Conservation (phyloP, 1,284 basidiomycete species). For the Naganishia sp. region DNA sequence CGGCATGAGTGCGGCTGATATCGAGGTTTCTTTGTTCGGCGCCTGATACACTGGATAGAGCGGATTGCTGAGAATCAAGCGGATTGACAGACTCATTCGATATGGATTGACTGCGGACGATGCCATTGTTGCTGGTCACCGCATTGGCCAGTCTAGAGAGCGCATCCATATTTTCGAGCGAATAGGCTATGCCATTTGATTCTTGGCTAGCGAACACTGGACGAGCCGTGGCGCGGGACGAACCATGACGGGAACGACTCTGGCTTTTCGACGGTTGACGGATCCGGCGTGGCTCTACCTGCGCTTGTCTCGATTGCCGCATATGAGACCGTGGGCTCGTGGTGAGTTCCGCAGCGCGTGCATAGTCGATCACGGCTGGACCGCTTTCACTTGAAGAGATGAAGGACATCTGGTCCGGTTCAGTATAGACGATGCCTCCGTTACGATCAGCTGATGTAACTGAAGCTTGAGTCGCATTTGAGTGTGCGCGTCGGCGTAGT, state of each 20-base stretch:
- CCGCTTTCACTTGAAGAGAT: conserved; percentile 30
- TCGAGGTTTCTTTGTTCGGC: not conserved
- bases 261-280: conserved; percentile 5
- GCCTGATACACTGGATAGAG: conserved; percentile 1
- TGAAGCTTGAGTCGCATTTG: not conserved
- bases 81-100: conserved; percentile 10
- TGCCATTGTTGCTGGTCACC: conserved; percentile 10
- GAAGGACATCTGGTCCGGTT: conserved; percentile 11
- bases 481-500: not conserved
- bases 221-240: conserved; percentile 17
- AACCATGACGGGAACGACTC: conserved; percentile 23
- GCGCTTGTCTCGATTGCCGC: conserved; percentile 28
- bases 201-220: not conserved
- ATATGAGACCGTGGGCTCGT: conserved; percentile 26
- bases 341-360: conserved; percentile 15
- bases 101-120: conserved; percentile 1
- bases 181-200: not conserved
- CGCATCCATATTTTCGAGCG: conserved; percentile 26
- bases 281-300: not conserved
- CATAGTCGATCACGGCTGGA: conserved; percentile 4
- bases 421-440: conserved; percentile 4
- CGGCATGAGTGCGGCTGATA: not conserved
- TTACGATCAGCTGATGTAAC: conserved; percentile 1
- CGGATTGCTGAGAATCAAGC: conserved; percentile 21
- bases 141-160: conserved; percentile 31